phyloP scores from a whole-genome alignment of 2,329 filamentous ascomycete genomes.

The Aspergillus ochraceus region DNA sequence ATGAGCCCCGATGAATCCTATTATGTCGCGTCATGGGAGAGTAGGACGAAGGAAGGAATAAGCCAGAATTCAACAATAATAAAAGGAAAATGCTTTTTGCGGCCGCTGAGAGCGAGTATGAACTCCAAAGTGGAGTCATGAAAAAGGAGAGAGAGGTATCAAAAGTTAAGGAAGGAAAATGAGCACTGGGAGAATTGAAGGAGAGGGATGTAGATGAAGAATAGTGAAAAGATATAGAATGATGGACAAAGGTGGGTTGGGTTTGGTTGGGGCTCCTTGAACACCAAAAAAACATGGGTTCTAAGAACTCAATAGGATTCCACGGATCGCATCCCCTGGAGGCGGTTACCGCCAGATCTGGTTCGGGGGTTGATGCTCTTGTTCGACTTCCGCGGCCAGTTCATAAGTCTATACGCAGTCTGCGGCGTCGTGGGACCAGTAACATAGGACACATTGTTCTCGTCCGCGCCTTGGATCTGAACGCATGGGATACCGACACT shows the following conservation, averaged over 20 bases:
- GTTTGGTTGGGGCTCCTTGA: background rate
- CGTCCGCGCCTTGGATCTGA: slow-evolving; percentile 34
- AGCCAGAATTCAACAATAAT: background rate
- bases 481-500: slow-evolving; percentile 26
- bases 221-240: background rate
- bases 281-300: background rate
- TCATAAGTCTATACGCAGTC: slow-evolving; percentile 33
- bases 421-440: slow-evolving; percentile 26
- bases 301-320: slow-evolving; percentile 22
- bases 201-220: background rate
- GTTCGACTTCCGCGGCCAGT: slow-evolving; percentile 27
- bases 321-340: slow-evolving; percentile 18
- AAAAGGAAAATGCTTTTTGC: background rate
- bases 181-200: background rate
- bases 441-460: slow-evolving; percentile 35
- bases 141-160: background rate
- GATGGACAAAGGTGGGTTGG: background rate
- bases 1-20: background rate
- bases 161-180: background rate
- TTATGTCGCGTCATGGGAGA: background rate
- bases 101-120: background rate
- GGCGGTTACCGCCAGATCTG: background rate
- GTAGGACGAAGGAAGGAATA: background rate
- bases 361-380: slow-evolving; percentile 7
- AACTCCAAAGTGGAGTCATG: background rate